A percentile compares a stretch with the other conserved stretches of the same genome.
Conservation (phyloP, 2,329 filamentous ascomycete species). For the Fusarium albosuccineum region DNA sequence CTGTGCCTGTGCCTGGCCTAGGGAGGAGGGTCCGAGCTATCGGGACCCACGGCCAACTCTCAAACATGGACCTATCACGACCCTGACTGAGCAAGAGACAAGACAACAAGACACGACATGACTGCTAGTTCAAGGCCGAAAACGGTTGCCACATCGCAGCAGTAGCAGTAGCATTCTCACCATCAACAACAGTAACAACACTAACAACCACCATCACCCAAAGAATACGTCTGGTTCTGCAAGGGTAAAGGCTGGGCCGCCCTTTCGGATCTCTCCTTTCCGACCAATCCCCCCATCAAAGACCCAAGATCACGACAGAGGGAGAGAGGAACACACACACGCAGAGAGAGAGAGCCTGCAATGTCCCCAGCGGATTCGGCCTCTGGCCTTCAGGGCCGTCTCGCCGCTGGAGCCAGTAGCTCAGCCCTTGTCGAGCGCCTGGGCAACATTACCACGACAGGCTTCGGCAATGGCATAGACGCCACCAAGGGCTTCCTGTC, state of each 20-base stretch:
- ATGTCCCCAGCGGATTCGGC: constrained; percentile 34
- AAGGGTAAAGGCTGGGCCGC: too few relatives aligned
- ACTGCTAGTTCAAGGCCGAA: background rate
- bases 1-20: too few relatives aligned
- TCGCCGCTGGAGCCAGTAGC: constrained; percentile 29
- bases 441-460: constrained; percentile 39
- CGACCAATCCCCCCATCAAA: too few relatives aligned
- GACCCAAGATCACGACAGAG: background rate
- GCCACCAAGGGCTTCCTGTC: constrained; percentile 37
- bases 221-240: too few relatives aligned
- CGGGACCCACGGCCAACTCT: background rate
- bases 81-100: background rate
- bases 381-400: constrained; percentile 32
- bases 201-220: too few relatives aligned
- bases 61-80: constrained; percentile 26
- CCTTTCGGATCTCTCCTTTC: too few relatives aligned
- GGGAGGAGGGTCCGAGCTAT: constrained; percentile 4
- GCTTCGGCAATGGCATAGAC: constrained; percentile 29
- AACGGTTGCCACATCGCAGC: too few relatives aligned
- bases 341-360: background rate
- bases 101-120: background rate
- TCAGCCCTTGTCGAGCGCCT: constrained; percentile 34
- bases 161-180: too few relatives aligned
- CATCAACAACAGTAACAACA: background rate
- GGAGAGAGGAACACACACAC: background rate